Evolutionary conservation across 2,329 filamentous ascomycete species (phyloP), one percentile per base, ranked within the genome.

Genomic region (Taxawa tesnikishii): DNA sequence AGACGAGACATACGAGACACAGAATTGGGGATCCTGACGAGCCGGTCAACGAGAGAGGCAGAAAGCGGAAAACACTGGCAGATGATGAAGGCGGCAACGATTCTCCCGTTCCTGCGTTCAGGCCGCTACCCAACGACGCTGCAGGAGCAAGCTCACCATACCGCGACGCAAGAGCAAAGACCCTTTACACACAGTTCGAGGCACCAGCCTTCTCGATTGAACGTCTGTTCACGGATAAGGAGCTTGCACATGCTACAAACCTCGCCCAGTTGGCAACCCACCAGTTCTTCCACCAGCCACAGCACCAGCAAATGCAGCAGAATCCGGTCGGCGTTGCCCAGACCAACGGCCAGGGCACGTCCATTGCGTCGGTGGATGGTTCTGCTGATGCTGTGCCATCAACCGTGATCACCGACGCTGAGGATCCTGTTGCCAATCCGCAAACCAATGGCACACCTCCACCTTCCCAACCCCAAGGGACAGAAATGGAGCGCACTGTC

Each of bases 201-300:
- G 67, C 70, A 6, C 61, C 71, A 2, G 60, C 66, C 4, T 76
- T 75, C 53, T 74, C 70, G 6, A 65, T 79, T 35, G 66, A 76
- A 34, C 65, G 67, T n/a, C 60, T 79, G 11, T 79, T 79, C 48
- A 78, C 72, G 3, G 73, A 79, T 39, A 78, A 77, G 55, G 74
- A 79, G 50, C 63, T 79, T 32, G 67, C 66, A 31, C 60, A 72
- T 49, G 69, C 73, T 34, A 73, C 71, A 38, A 74, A 75, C 43
- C 64, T 67, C 28, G 74, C 74, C 3, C 69, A 73, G 31, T 60
- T 69, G 17, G 73, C 72, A 4, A 68, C 75, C 1, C 63, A 68
- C 24, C 53, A 65, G 38, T 65, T 66, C 53, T 75, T 78, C 50
- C 63, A 70, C 34, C 69, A 70, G 34, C 68, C 45, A 28, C 43